Conservation (phyloP, 768 basidiomycete genomes). For the Lactifluus rugatus region DNA sequence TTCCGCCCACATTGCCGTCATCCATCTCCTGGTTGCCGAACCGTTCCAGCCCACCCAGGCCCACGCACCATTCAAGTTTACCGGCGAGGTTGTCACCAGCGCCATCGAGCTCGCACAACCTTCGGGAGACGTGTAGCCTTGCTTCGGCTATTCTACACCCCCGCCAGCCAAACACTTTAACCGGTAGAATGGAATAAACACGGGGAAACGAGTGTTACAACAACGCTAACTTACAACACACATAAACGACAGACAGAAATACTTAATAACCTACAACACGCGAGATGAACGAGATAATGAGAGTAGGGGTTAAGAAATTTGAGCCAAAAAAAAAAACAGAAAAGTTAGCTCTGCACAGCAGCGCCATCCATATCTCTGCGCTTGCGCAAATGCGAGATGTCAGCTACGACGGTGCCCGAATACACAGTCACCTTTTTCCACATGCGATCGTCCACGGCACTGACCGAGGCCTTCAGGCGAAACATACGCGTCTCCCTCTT, state of each 20-base stretch:
- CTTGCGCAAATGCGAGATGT: constrained; percentile 19
- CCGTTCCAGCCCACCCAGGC: not conserved
- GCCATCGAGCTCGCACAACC: not conserved
- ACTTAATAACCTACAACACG: not conserved
- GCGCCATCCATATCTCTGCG: constrained; percentile 18
- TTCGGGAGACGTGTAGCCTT: not conserved
- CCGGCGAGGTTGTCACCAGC: no score
- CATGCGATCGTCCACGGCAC: constrained; percentile 17
- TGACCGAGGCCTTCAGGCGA: constrained; percentile 9
- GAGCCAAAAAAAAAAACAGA: not conserved
- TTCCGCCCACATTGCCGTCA: not conserved
- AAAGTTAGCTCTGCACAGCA: constrained; percentile 1
- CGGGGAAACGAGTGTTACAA: not conserved
- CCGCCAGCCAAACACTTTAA: not conserved
- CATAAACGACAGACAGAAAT: not conserved
- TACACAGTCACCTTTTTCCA: constrained; percentile 10
- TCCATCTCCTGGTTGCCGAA: not conserved
- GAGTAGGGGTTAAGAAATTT: not conserved
- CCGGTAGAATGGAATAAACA: not conserved
- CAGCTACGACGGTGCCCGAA: constrained; percentile 17
- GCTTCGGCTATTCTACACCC: not conserved
- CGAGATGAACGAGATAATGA: not conserved
- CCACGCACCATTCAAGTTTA: no score
- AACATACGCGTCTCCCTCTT: constrained; percentile 20
- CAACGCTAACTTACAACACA: not conserved